Base-by-base conservation (phyloP, 305 asterid genomes). In the Rubia peregrina region DNA sequence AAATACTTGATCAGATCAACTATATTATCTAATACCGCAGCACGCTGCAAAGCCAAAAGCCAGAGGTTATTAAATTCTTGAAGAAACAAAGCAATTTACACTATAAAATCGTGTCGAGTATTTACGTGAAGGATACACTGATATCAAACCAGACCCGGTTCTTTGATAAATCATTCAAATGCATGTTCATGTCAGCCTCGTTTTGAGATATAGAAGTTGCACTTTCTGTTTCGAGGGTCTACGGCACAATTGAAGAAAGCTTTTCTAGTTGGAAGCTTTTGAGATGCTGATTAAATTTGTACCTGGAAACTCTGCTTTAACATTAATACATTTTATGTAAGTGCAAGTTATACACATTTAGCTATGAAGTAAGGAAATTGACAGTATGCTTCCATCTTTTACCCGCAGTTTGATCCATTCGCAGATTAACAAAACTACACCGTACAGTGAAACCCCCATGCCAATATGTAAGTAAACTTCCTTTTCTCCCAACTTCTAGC, bases 371-470 rank as follows among this genome's bases (percentile, higher is more conserved):
- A 12, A 2, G 53, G 48, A n/a, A 36, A 7, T 16, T 62, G 55
- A 63, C 19, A 7, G 13, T 1, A 9, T 68, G 49, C 71, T 33
- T n/a, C 72, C 49, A 33, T 33, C 63, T 51, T 90, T 38, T 78
- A 85, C 57, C 89, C 83, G 0, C 84, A 90, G 96, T 88, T 90
- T 74, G 91, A 90, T 68, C 95, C 96, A 30, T 72, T 89, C 0
- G 73, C 74, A 0, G 89, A 85, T 77, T 88, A 71, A 59, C 95
- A 88, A 79, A 88, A 90, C 83, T 90, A 86, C 64, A 86, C 92
- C 61, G 86, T 90, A 62, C 87, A 79, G 36, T 88, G 96, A 91
- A 82, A 70, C 68, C 85, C 87, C 12, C 76, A 79, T 11, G 73
- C 75, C 5, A 74, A 84, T 41, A 85, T 84, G 94, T 86, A 83